Conservation (phyloP, 2,329 filamentous ascomycete species). For the Diaporthe sp. region DNA sequence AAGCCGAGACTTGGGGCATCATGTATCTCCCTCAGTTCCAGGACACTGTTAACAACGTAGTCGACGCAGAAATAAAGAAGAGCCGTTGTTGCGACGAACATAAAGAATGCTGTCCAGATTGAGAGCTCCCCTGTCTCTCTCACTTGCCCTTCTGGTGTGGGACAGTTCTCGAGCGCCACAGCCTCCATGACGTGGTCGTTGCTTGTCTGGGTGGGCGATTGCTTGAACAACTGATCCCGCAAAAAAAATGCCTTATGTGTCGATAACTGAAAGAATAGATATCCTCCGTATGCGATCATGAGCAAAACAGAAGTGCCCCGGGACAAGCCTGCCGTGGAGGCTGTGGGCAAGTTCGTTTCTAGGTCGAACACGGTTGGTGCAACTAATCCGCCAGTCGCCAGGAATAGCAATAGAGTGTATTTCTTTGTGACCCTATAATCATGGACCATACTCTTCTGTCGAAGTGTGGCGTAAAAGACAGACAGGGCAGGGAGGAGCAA, state of each 20-base stretch:
- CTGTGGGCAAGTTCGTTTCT: not conserved
- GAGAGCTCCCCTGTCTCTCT: not conserved
- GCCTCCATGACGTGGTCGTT: not conserved
- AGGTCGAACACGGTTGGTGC: constrained; percentile 1
- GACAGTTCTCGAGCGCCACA: not conserved
- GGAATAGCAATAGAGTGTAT: not conserved
- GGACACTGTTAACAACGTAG: not conserved
- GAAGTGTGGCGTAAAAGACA: not conserved
- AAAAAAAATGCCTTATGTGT: not conserved
- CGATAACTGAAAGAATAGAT: constrained; percentile 1
- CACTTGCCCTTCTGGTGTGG: not conserved
- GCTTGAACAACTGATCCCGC: not conserved
- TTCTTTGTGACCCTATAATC: not conserved
- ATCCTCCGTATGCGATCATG: constrained; percentile 8
- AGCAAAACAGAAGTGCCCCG: not conserved
- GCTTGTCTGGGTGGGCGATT: not conserved
- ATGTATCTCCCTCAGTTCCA: not conserved
- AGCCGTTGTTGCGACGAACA: not conserved
- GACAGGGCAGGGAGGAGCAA: constrained; percentile 25
- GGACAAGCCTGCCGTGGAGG: not conserved
- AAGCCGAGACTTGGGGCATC: not conserved
- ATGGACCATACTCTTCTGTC: not conserved
- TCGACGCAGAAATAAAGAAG: constrained; percentile 21
- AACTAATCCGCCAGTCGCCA: not conserved
- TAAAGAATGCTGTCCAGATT: not conserved